phyloP scores from a whole-genome alignment of 352 stramenopile species.

The Globisporangium cylindrosporum region DNA sequence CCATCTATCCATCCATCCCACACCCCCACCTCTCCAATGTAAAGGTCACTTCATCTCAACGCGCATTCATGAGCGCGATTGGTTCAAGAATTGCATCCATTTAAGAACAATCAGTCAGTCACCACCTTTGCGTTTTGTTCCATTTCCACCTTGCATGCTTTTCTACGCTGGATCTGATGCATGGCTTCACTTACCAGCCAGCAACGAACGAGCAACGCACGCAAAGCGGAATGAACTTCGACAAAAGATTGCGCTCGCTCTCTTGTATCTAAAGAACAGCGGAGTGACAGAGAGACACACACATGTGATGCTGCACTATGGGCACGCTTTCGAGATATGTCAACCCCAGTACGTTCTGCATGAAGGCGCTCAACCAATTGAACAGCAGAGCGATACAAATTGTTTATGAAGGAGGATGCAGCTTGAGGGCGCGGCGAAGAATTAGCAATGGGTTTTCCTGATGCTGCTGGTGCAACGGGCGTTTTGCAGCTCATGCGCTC shows the following conservation, averaged over 20 bases:
- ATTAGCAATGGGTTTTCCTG: background rate
- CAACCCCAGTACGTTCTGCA: too few relatives aligned
- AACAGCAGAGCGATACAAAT: background rate
- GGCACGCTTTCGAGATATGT: background rate
- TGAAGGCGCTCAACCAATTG: too few relatives aligned
- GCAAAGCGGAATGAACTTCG: background rate
- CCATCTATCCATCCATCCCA: background rate
- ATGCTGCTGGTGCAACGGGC: background rate
- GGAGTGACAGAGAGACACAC: background rate
- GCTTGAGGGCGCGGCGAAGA: background rate
- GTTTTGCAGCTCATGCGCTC: background rate
- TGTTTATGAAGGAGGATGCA: background rate
- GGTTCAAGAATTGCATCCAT: background rate
- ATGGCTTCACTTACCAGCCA: background rate
- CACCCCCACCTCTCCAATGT: background rate
- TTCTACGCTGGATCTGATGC: slow-evolving; percentile 3
- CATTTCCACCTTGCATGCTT: background rate
- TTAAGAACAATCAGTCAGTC: background rate
- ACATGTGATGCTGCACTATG: background rate
- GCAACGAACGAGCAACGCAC: background rate
- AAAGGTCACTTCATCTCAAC: background rate
- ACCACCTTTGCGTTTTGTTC: background rate
- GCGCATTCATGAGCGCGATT: background rate
- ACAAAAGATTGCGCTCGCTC: background rate
- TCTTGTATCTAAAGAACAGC: background rate